Base-by-base conservation (phyloP, 2,329 filamentous ascomycete species). In the Aspergillus sergii region DNA sequence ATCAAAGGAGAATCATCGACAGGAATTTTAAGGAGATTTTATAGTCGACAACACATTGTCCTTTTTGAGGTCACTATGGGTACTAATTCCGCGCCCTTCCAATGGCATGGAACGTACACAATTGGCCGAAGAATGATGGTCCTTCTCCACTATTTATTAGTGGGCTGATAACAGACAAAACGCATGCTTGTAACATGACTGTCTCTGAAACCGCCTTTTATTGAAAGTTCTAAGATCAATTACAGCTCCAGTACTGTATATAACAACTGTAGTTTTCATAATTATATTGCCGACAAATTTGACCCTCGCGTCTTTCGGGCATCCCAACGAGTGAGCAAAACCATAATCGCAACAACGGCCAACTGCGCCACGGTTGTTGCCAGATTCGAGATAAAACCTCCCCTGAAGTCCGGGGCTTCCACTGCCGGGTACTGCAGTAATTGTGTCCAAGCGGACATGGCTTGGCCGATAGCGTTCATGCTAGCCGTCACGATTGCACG, bases 391-490 rank as follows among this genome's bases (percentile, higher is more conserved):
- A 48, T 48, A 28, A 28, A 48, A 3, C 23, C 45, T 28, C 45
- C 7, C 23, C 45, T 48, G 58, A 80, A 81, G 26, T 70, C 69
- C 10, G 78, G 78, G 11, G 76, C 78, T 19, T 72, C 68, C 8
- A 70, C 72, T 0, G 79, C 77, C 0, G 79, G 77, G 51, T 74
- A 81, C 57, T 78, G 76, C 6, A 79, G 70, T 16, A 81, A 67
- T 59, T 81, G 78, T 2, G 73, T 76, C 54, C 79, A 78, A 0
- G 79, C 79, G 14, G 73, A 76, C 39, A 81, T 79, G 2, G 73
- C 79, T 63, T 81, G 79, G 1, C 79, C 79, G 55, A 81, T 78
- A 7, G 79, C 76, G 55, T 81, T 81, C 78, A 81, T 81, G 34
- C 77, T 80, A 0, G 78, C 78, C 19, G 77, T 80, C 7, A 80